Base-by-base conservation (phyloP, 2,329 filamentous ascomycete genomes). In the Allantophomopsis cytisporea region DNA sequence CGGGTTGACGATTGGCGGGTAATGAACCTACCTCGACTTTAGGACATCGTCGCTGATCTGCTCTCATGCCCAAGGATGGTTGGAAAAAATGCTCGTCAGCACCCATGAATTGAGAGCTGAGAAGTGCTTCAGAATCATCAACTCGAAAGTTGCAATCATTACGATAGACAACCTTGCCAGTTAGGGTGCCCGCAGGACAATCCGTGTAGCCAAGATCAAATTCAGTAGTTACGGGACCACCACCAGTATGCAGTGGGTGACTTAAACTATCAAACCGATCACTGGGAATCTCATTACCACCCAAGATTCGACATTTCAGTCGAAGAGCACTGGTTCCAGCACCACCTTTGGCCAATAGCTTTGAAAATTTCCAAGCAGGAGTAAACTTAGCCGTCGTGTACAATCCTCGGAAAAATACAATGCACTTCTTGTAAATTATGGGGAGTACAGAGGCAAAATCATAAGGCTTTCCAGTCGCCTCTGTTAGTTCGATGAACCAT, bases 401-500 rank as follows among this genome's bases (percentile, higher is more conserved):
- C 35, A 98, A 69, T 2, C 87, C 87, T 43, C 91, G 76, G 61
- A 96, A 95, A 50, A 95, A 77, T 48, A 96, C 83, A 47, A 98
- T 94, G 51, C 84, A 86, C 62, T 94, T 91, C 64, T 98, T 98
- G 69, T 98, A 98, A 42, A 94, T 79, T 39, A 85, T 89, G 12
- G 91, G 87, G 38, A 96, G 65, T 23, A 64, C 67, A 10, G 66
- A 65, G 7, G 71, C 73, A 55, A 79, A 84, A 54, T 73, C 74
- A 36, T 73, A 66, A 13, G 56, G 50, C 23, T 58, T 52, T 47
- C 69, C 56, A 41, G 67, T 59, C 42, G 63, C 62, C 48, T 75
- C 73, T 54, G 83, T 83, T 41, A 96, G 68, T 55, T 91, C 81
- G 46, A 98, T 73, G 41, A 71, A 80, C 91, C 91, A 98, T 50